phyloP scores from a whole-genome alignment of 2,329 filamentous ascomycete genomes.

The Ophiobolus disseminans region DNA sequence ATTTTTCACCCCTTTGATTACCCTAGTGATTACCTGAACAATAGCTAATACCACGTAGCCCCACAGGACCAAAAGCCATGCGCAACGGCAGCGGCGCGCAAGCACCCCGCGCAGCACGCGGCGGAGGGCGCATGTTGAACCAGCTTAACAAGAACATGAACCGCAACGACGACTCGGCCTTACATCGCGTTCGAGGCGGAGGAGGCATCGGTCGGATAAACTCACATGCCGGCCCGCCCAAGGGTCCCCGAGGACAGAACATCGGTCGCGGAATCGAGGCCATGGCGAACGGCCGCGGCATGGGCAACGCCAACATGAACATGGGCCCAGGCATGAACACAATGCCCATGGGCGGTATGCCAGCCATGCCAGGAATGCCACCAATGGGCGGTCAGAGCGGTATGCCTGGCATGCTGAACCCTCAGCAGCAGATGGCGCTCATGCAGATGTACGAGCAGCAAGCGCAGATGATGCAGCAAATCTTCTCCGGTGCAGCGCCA shows the following conservation, averaged over 20 bases:
- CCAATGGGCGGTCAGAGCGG: slow-evolving; percentile 50
- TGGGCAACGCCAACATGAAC: slow-evolving; percentile 40
- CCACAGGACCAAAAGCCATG: slow-evolving; percentile 95
- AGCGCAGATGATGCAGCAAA: slow-evolving; percentile 62
- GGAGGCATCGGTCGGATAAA: slow-evolving; percentile 82
- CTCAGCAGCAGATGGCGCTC: slow-evolving; percentile 75
- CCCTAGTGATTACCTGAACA: slow-evolving; percentile 1
- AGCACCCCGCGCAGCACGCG: slow-evolving; percentile 53
- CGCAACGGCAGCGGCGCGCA: slow-evolving; percentile 67
- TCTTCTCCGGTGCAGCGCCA: slow-evolving; percentile 51
- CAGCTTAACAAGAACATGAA: slow-evolving; percentile 86
- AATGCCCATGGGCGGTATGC: slow-evolving; percentile 41
- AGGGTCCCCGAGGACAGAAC: slow-evolving; percentile 68
- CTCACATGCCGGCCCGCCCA: slow-evolving; percentile 71
- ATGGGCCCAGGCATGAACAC: slow-evolving; percentile 47
- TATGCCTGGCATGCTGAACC: slow-evolving; percentile 63
- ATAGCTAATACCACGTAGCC: slow-evolving; percentile 64
- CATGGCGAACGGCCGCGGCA: slow-evolving; percentile 50
- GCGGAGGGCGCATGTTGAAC: slow-evolving; percentile 76
- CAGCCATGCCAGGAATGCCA: slow-evolving; percentile 37
- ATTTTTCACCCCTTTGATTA: neutral
- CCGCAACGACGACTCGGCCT: slow-evolving; percentile 72
- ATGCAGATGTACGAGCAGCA: slow-evolving; percentile 85
- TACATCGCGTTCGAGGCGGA: slow-evolving; percentile 78
- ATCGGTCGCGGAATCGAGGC: slow-evolving; percentile 43